phyloP scores from a whole-genome alignment of 305 asterid genomes.

The Fraxinus greggii region DNA sequence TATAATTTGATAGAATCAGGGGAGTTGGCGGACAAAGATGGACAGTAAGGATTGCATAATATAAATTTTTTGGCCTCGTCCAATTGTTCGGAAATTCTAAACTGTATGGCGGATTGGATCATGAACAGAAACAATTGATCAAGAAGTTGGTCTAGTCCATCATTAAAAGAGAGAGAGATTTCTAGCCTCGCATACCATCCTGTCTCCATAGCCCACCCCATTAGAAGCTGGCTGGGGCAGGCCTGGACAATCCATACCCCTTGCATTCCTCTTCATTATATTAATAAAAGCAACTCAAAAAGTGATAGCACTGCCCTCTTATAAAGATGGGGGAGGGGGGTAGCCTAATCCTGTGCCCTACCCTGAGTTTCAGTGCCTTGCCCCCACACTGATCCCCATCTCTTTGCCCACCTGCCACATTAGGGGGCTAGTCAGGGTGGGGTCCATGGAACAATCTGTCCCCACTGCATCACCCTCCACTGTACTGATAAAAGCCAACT shows the following conservation, averaged over 20 bases:
- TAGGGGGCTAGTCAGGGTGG: neutral
- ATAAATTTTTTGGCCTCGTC: neutral
- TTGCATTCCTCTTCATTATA: neutral
- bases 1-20: no score
- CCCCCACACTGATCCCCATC: neutral
- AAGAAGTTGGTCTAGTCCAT: neutral
- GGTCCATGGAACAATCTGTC: neutral
- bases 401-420: neutral
- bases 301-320: neutral
- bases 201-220: neutral
- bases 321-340: neutral
- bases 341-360: neutral
- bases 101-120: neutral
- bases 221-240: neutral
- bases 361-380: neutral
- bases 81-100: neutral
- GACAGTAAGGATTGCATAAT: no score
- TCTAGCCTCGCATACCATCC: neutral
- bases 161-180: neutral
- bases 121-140: neutral
- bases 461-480: neutral
- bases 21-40: no score
- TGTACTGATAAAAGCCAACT: neutral
- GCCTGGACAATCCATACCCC: neutral
- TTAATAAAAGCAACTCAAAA: neutral